A percentile compares a stretch with the other conserved stretches of the same genome.
Evolutionary conservation across 2,329 filamentous ascomycete species (phyloP).

Genomic region (Pseudocercospora musae): DNA sequence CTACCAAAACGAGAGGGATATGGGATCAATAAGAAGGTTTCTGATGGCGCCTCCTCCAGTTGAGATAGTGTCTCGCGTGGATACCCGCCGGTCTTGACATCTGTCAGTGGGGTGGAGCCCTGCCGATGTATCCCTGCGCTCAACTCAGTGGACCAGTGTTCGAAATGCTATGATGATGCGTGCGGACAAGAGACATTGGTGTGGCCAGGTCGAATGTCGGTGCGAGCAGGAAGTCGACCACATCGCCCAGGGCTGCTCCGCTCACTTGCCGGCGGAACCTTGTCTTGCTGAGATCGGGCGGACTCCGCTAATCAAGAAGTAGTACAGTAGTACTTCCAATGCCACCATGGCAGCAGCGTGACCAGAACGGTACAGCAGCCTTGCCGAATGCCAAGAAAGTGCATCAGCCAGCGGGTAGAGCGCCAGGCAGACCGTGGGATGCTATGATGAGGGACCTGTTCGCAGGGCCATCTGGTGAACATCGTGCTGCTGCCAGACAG

Average conservation of each 20-base stretch:
- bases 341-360: not conserved
- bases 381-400: not conserved
- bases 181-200: conserved; percentile 1
- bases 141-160: conserved; percentile 6
- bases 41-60: not conserved
- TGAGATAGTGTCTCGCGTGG: conserved; percentile 11
- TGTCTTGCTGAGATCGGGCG: not conserved
- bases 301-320: not conserved
- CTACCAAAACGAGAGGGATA: conserved; percentile 8
- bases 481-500: not conserved
- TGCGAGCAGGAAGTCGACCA: not conserved
- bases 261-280: not conserved
- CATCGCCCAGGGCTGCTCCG: not conserved
- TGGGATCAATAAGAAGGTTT: conserved; percentile 15
- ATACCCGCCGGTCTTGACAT: conserved; percentile 12
- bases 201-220: not conserved
- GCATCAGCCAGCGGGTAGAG: conserved; percentile 4
- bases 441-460: conserved; percentile 9
- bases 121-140: conserved; percentile 6
- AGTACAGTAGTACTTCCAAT: not conserved
- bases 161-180: conserved; percentile 10
- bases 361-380: not conserved
- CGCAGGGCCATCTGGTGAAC: conserved; percentile 5
- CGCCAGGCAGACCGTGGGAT: not conserved
- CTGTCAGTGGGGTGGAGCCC: conserved; percentile 15